Evolutionary conservation across 2,329 filamentous ascomycete species (phyloP).

Genomic region (Byssothecium circinans): DNA sequence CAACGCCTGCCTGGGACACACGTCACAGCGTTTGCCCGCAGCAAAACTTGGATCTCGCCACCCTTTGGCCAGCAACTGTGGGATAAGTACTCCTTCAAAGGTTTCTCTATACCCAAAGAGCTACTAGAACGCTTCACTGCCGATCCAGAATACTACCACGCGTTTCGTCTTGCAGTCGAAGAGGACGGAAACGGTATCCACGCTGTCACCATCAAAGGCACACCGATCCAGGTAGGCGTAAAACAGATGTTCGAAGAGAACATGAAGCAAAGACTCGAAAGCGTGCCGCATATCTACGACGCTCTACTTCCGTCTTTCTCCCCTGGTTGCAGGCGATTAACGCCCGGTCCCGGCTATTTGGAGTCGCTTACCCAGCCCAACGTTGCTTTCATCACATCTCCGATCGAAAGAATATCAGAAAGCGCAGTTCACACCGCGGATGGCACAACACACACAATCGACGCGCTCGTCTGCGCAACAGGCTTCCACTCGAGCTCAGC

Average conservation of each 20-base stretch:
- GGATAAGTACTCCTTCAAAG: slow-evolving; percentile 37
- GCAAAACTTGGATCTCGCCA: slow-evolving; percentile 42
- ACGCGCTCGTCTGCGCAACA: slow-evolving; percentile 50
- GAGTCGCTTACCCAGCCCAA: slow-evolving; percentile 50
- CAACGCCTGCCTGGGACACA: slow-evolving; percentile 38
- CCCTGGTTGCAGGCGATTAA: slow-evolving; percentile 52
- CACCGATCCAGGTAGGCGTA: slow-evolving; percentile 40
- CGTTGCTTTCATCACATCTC: slow-evolving; percentile 40
- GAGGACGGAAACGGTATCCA: slow-evolving; percentile 39
- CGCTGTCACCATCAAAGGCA: slow-evolving; percentile 39
- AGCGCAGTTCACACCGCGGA: slow-evolving; percentile 47
- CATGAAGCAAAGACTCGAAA: slow-evolving; percentile 45
- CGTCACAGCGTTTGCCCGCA: slow-evolving; percentile 36
- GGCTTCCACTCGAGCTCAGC: slow-evolving; percentile 46
- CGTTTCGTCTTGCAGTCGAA: slow-evolving; percentile 36
- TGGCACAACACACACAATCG: slow-evolving; percentile 42
- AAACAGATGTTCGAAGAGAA: slow-evolving; percentile 43
- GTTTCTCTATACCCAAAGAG: slow-evolving; percentile 28
- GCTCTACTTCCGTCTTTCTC: slow-evolving; percentile 47
- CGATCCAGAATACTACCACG: slow-evolving; percentile 35
- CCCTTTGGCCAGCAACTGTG: slow-evolving; percentile 30
- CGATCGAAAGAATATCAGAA: slow-evolving; percentile 38
- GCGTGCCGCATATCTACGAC: slow-evolving; percentile 45
- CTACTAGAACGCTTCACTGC: slow-evolving; percentile 26
- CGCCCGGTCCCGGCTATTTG: slow-evolving; percentile 56